phyloP scores from a whole-genome alignment of 345 rosid genomes.

The Arabidopsis suecica region DNA sequence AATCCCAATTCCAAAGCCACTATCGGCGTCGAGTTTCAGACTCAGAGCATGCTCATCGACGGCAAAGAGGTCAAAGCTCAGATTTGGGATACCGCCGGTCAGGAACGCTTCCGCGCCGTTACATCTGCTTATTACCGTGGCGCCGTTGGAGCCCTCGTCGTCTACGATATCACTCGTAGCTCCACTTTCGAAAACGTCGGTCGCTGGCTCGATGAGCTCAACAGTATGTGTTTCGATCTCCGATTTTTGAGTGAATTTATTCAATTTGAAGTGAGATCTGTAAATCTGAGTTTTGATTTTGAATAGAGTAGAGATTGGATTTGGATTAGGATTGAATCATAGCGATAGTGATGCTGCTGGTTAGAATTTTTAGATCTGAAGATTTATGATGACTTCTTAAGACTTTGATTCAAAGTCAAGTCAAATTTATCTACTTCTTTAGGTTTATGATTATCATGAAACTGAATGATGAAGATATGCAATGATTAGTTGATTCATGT shows the following conservation, averaged over 20 bases:
- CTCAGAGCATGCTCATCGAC: conserved; percentile 83
- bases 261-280: conserved; percentile 29
- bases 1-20: conserved; percentile 90
- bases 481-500: conserved; percentile 2
- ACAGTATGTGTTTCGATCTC: conserved; percentile 49
- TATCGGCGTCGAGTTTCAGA: conserved; percentile 95
- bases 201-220: conserved; percentile 92
- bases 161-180: conserved; percentile 77
- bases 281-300: conserved; percentile 9
- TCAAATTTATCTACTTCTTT: conserved; percentile 2
- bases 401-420: conserved; percentile 28
- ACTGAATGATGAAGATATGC: background rate
- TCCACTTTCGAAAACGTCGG: conserved; percentile 78
- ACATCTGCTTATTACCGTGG: conserved; percentile 96
- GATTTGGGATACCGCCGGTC: conserved; percentile 99
- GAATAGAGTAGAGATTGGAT: background rate
- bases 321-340: background rate
- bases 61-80: conserved; percentile 93
- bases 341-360: background rate
- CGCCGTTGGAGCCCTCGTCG: conserved; percentile 89
- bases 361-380: conserved; percentile 31
- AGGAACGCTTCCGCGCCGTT: conserved; percentile 93
- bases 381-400: conserved; percentile 10
- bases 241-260: background rate
- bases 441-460: background rate